These are phyloP conservation scores for Elaeagnus macrophylla DNA, from an alignment of 306 rosid genomes.

Conservation along the genomic window DNA sequence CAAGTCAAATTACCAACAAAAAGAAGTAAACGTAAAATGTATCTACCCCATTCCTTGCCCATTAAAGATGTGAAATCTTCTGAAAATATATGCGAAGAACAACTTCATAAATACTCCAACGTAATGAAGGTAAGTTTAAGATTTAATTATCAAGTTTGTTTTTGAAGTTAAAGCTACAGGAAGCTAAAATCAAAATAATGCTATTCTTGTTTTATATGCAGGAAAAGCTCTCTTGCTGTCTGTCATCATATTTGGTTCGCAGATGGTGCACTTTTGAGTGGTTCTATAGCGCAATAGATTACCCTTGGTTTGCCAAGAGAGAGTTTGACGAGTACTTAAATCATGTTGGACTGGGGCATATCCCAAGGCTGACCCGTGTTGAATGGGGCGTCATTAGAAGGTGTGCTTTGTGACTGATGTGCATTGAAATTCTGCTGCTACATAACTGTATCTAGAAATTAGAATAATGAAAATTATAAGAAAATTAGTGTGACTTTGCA, in stretches of 20 bases:
- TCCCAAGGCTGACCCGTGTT: constrained; percentile 85
- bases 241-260: constrained; percentile 56
- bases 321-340: constrained; percentile 88
- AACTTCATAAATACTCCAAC: constrained; percentile 21
- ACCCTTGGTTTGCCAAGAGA: constrained; percentile 90
- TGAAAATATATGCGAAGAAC: constrained; percentile 31
- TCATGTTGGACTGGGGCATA: constrained; percentile 92
- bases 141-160: no score
- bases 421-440: constrained; percentile 6
- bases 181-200: not conserved
- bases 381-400: constrained; percentile 97
- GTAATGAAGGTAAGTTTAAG: not conserved
- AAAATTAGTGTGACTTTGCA: not conserved
- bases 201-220: constrained; percentile 25
- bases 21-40: constrained; percentile 52
- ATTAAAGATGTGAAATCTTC: constrained; percentile 28
- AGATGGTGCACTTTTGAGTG: constrained; percentile 90
- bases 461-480: constrained; percentile 2
- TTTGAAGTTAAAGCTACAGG: no score
- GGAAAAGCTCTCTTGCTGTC: constrained; percentile 62
- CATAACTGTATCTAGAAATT: constrained; percentile 11
- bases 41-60: constrained; percentile 34
- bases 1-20: constrained; percentile 34
- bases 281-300: constrained; percentile 95
- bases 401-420: constrained; percentile 31